Base-by-base conservation (phyloP, 106 monocot species). In the Dioscorea zingiberensis region DNA sequence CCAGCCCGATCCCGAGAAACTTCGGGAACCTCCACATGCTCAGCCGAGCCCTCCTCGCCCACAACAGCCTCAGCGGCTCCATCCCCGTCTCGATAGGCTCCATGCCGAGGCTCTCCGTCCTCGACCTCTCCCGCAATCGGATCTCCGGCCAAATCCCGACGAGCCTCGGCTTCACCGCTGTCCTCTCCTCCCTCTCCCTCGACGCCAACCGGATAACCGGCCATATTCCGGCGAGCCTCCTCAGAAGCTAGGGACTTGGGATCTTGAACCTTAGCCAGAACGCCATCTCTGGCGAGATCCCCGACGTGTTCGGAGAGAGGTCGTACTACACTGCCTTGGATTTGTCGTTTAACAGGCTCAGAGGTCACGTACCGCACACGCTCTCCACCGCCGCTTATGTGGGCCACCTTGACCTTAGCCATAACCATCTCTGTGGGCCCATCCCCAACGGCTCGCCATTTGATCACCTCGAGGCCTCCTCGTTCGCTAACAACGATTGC, bases 401-500 rank as follows among this genome's bases (percentile, higher is more conserved):
- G 1, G 94, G 94, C 2, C 90, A 94, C 66, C 69, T 94, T 25
- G 94, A 94, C 46, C 62, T 94, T n/a, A 90, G 94, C 79, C 78
- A 90, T 53, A 94, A 94, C 78, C 84, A 78, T 73, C 70, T 94
- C 17, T 94, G 90, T 66, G 90, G 94, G 29, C 54, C 63, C 69
- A 84, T 94, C 27, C 94, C 94, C 21, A 22, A 29, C 21, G 83
- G 84, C 18, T n/a, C 84, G 55, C 87, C 84, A 16, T 94, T 87
- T 68, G 80, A 90, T 62, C 86, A 75, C 56, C 79, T 90, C 25
- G 90, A 82, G 60, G 82, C 81, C 30, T 45, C 86, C 1, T 87
- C 90, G 0, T 90, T 94, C 66, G 60, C 63, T 71, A 63, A 62
- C 38, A 94, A 94, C 67, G 79, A 75, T 29, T 86, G 94, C 64